phyloP scores from a whole-genome alignment of 1,139 yeast genomes.

The Tardiomyces digboiensis region DNA sequence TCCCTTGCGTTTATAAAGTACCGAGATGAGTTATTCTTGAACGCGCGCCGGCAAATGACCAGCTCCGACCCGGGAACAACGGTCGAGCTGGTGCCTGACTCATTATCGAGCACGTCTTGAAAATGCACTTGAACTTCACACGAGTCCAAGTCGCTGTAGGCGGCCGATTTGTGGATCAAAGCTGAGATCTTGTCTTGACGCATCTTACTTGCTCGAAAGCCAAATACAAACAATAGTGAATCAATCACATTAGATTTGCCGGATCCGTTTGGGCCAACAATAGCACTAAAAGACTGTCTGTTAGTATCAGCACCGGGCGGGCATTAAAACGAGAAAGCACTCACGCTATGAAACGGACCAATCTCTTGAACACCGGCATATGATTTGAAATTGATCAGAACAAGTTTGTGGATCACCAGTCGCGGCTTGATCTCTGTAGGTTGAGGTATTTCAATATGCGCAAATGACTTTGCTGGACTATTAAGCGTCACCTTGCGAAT shows the following conservation, averaged over 20 bases:
- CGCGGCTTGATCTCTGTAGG: slow-evolving; percentile 32
- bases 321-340: slow-evolving; percentile 7
- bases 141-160: slow-evolving; percentile 51
- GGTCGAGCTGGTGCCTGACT: slow-evolving; percentile 28
- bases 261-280: slow-evolving; percentile 99
- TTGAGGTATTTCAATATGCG: neutral
- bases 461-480: neutral
- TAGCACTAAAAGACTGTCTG: slow-evolving; percentile 80
- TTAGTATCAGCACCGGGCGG: neutral
- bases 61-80: slow-evolving; percentile 49
- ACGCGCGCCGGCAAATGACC: slow-evolving; percentile 73
- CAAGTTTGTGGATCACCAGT: slow-evolving; percentile 63
- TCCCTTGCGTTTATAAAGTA: slow-evolving; percentile 64
- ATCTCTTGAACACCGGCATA: slow-evolving; percentile 92
- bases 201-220: slow-evolving; percentile 95
- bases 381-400: slow-evolving; percentile 82
- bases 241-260: slow-evolving; percentile 98
- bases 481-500: neutral
- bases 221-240: slow-evolving; percentile 91
- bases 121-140: slow-evolving; percentile 96
- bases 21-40: slow-evolving; percentile 63
- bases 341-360: slow-evolving; percentile 73
- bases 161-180: slow-evolving; percentile 72
- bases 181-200: slow-evolving; percentile 91
- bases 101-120: slow-evolving; percentile 62